phyloP scores from a whole-genome alignment of 306 rosid species.

The Rosa rugosa region DNA sequence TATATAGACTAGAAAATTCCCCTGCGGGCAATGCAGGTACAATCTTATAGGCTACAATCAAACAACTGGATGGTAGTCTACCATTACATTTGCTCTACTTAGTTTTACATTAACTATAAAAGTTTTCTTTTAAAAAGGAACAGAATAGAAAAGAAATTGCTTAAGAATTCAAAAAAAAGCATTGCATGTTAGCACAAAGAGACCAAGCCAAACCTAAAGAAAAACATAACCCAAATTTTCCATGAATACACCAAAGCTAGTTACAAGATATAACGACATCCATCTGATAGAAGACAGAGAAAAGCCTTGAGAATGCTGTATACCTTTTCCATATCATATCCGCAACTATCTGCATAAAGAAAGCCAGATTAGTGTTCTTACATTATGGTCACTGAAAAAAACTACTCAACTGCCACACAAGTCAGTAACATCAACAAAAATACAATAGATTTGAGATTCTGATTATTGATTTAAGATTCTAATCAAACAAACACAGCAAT shows the following conservation, averaged over 20 bases:
- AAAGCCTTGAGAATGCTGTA: slow-evolving; percentile 8
- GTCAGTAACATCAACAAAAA: background rate
- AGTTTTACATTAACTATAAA: background rate
- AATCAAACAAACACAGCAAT: background rate
- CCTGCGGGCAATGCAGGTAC: background rate
- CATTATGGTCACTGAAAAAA: background rate
- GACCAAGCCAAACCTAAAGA: background rate
- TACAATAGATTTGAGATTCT: background rate
- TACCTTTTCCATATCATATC: slow-evolving; percentile 87
- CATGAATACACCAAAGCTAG: background rate
- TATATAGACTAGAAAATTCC: background rate
- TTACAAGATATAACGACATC: background rate
- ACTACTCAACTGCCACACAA: too few relatives aligned
- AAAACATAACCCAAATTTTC: too few relatives aligned
- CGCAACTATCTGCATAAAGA: slow-evolving; percentile 67
- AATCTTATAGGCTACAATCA: background rate
- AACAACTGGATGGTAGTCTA: background rate
- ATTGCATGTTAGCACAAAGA: background rate
- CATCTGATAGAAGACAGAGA: background rate
- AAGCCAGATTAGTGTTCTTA: slow-evolving; percentile 31
- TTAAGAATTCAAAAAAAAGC: background rate
- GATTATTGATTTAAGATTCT: background rate
- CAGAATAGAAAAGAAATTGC: background rate
- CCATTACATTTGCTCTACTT: background rate
- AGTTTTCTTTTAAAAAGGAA: background rate